A percentile compares a stretch with the other conserved stretches of the same genome.
These are phyloP conservation scores for Ogataea ganodermae DNA, from an alignment of 805 yeast species.

Conservation along the genomic window DNA sequence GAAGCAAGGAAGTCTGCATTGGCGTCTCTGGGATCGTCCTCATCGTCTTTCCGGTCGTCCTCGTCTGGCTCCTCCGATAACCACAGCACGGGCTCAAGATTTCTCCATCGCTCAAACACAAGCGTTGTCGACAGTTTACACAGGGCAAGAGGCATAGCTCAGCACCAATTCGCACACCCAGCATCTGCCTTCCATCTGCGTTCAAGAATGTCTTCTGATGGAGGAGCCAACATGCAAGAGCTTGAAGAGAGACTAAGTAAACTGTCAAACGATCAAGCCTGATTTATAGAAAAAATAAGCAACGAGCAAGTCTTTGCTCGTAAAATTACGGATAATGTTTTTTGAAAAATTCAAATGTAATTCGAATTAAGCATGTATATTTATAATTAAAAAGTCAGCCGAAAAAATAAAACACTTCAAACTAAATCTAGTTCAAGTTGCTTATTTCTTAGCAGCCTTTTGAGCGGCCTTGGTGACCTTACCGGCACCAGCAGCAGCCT, in stretches of 20 bases:
- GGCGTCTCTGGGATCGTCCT: constrained; percentile 3
- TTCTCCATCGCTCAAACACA: constrained; percentile 16
- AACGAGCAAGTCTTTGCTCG: background rate
- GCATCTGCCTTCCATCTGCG: background rate
- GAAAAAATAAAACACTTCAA: background rate
- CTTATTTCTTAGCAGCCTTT: constrained; percentile 77
- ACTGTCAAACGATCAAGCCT: constrained; percentile 10
- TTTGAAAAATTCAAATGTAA: constrained; percentile 14
- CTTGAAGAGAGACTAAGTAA: constrained; percentile 17
- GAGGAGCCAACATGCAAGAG: constrained; percentile 10
- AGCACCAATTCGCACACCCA: constrained; percentile 1
- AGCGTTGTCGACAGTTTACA: constrained; percentile 21
- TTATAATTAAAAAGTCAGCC: constrained; percentile 7
- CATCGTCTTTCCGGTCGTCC: constrained; percentile 3
- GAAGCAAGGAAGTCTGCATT: constrained; percentile 14
- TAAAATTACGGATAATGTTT: background rate
- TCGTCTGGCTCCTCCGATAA: constrained; percentile 2
- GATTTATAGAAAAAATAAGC: background rate
- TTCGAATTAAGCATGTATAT: constrained; percentile 16
- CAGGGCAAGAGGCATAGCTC: constrained; percentile 26
- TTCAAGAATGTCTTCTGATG: constrained; percentile 5
- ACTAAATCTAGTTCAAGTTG: background rate
- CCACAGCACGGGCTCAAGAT: constrained; percentile 11
- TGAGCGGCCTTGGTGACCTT: constrained; percentile 97
- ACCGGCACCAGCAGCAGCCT: constrained; percentile 78